Evolutionary conservation across 2,329 filamentous ascomycete species (phyloP).

Genomic region (Alternaria longipes): DNA sequence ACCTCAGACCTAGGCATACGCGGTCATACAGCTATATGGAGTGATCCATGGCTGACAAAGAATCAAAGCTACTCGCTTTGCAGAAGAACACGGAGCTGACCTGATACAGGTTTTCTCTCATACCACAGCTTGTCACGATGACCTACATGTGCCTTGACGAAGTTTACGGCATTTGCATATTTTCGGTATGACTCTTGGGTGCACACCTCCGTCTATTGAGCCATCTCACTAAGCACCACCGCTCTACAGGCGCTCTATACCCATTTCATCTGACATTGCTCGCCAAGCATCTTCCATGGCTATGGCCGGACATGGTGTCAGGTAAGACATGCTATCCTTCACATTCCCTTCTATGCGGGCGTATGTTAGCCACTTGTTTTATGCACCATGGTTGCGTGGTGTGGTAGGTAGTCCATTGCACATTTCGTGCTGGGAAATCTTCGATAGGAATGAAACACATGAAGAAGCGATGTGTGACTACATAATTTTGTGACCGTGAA

Average conservation of each 20-base stretch:
- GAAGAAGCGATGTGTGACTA: not conserved
- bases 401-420: not conserved
- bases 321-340: slow-evolving; percentile 13
- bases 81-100: slow-evolving; percentile 12
- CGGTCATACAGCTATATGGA: slow-evolving; percentile 1
- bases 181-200: slow-evolving; percentile 34
- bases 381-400: not conserved
- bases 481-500: not conserved
- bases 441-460: not conserved
- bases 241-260: slow-evolving; percentile 42
- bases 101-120: slow-evolving; percentile 10
- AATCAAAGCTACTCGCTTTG: slow-evolving; percentile 10
- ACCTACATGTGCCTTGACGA: slow-evolving; percentile 15
- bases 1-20: slow-evolving; percentile 23
- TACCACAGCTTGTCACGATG: not conserved
- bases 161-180: slow-evolving; percentile 34
- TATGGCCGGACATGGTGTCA: slow-evolving; percentile 9
- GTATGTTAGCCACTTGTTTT: slow-evolving; percentile 1
- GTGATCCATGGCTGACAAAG: slow-evolving; percentile 5
- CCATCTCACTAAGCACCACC: slow-evolving; percentile 32
- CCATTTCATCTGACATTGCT: slow-evolving; percentile 17
- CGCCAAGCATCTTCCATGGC: not conserved
- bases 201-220: slow-evolving; percentile 17
- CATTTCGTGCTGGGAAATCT: too few species aligned
- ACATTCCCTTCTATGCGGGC: slow-evolving; percentile 3